These are phyloP conservation scores for Inonotus obliquus DNA, from an alignment of 1,284 basidiomycete genomes.

Conservation along the genomic window DNA sequence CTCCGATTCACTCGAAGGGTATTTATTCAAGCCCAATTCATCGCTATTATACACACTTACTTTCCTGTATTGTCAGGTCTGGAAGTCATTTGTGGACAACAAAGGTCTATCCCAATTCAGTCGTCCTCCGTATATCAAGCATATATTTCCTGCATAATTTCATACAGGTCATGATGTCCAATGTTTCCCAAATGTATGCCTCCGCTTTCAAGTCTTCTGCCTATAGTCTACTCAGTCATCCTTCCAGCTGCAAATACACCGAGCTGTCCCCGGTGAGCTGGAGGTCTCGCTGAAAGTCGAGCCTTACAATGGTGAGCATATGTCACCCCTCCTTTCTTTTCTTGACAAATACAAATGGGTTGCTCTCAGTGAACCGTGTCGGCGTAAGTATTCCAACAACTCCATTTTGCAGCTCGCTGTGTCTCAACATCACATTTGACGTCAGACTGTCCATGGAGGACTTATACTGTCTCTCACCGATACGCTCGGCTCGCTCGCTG, in stretches of 20 bases:
- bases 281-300: slow-evolving; percentile 67
- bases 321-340: neutral
- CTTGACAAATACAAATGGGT: neutral
- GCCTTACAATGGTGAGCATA: slow-evolving; percentile 58
- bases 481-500: slow-evolving; percentile 78
- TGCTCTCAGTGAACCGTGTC: slow-evolving; percentile 58
- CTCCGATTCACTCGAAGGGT: slow-evolving; percentile 61
- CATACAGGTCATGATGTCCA: slow-evolving; percentile 65
- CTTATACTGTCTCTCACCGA: slow-evolving; percentile 82
- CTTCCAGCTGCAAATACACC: slow-evolving; percentile 54
- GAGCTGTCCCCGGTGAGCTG: slow-evolving; percentile 61
- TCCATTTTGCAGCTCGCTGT: neutral
- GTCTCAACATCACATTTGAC: neutral
- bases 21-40: slow-evolving; percentile 1
- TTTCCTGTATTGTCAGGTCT: slow-evolving; percentile 50
- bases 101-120: slow-evolving; percentile 44
- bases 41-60: neutral
- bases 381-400: slow-evolving; percentile 43
- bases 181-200: slow-evolving; percentile 70
- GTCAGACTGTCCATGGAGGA: slow-evolving; percentile 72
- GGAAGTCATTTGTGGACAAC: slow-evolving; percentile 74
- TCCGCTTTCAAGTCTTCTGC: neutral
- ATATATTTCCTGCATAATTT: neutral
- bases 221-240: slow-evolving; percentile 1
- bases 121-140: neutral